Evolutionary conservation across 305 asterid species (phyloP).

Genomic region (Rubia peregrina): DNA sequence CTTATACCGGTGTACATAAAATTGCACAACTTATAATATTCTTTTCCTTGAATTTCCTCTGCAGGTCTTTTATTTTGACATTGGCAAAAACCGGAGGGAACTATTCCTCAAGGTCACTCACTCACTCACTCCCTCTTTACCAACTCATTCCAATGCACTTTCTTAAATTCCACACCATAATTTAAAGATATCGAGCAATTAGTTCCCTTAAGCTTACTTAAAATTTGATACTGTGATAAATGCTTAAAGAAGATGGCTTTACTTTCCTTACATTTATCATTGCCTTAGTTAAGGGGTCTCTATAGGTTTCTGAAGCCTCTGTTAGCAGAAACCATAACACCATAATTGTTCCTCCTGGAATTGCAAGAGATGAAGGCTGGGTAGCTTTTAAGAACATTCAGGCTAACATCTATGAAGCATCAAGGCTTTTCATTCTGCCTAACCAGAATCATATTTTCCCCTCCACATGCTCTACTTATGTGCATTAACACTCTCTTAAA

Average conservation of each 20-base stretch:
- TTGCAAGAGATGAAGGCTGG: constrained; percentile 87
- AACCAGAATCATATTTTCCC: constrained; percentile 31
- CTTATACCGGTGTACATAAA: too few relatives aligned
- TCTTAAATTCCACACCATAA: too few relatives aligned
- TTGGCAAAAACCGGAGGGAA: constrained; percentile 90
- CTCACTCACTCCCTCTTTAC: too few relatives aligned
- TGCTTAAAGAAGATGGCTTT: neutral
- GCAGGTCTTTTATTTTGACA: constrained; percentile 90
- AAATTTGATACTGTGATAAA: too few relatives aligned
- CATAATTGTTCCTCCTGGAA: constrained; percentile 91
- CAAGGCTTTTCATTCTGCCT: constrained; percentile 57
- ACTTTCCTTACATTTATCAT: neutral
- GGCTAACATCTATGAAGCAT: constrained; percentile 84
- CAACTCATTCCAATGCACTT: too few relatives aligned
- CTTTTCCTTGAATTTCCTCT: constrained; percentile 4
- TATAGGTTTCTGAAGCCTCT: constrained; percentile 90
- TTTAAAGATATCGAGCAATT: too few relatives aligned
- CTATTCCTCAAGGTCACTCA: constrained; percentile 57
- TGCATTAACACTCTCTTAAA: constrained; percentile 2
- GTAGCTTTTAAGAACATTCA: constrained; percentile 77
- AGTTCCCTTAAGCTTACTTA: too few relatives aligned
- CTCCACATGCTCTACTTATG: too few relatives aligned
- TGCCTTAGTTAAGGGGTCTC: neutral
- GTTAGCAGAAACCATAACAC: constrained; percentile 95
- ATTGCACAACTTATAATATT: too few relatives aligned